Conservation (phyloP, 768 basidiomycete genomes). For the Suillus subaureus region DNA sequence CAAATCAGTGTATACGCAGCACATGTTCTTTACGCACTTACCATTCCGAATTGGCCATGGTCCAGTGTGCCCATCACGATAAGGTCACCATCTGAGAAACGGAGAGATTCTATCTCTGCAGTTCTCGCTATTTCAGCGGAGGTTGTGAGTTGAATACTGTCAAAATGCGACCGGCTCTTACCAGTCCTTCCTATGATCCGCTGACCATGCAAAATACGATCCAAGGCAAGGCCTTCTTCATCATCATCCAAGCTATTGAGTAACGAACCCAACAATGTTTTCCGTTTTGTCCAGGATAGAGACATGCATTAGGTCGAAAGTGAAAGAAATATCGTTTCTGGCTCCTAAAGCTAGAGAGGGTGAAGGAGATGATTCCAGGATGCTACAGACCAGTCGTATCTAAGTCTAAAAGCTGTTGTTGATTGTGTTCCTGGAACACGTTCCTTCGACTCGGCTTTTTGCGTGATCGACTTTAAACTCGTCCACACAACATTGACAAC, state of each 20-base stretch:
- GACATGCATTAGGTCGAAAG: constrained; percentile 40
- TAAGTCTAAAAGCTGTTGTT: neutral
- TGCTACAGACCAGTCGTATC: neutral
- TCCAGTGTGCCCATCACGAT: constrained; percentile 71
- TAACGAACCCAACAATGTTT: constrained; percentile 59
- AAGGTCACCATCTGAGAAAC: constrained; percentile 77
- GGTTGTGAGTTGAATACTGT: constrained; percentile 13
- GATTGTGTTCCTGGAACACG: neutral
- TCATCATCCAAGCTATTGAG: constrained; percentile 64
- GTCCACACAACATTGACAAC: neutral
- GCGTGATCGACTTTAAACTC: neutral
- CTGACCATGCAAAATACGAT: constrained; percentile 77
- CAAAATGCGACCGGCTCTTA: constrained; percentile 31
- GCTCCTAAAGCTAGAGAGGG: neutral
- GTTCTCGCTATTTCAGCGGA: constrained; percentile 57
- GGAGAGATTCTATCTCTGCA: constrained; percentile 63
- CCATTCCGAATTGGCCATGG: constrained; percentile 85
- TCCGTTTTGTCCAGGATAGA: constrained; percentile 70
- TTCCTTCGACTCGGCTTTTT: constrained; percentile 3
- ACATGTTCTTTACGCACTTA: constrained; percentile 38
- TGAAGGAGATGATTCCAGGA: neutral
- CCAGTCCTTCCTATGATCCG: constrained; percentile 74
- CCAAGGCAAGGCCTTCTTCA: constrained; percentile 64
- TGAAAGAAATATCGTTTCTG: neutral
- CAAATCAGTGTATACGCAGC: neutral